Evolutionary conservation across 2,329 filamentous ascomycete genomes (phyloP).

Genomic region (Cryoendolithus antarcticus): DNA sequence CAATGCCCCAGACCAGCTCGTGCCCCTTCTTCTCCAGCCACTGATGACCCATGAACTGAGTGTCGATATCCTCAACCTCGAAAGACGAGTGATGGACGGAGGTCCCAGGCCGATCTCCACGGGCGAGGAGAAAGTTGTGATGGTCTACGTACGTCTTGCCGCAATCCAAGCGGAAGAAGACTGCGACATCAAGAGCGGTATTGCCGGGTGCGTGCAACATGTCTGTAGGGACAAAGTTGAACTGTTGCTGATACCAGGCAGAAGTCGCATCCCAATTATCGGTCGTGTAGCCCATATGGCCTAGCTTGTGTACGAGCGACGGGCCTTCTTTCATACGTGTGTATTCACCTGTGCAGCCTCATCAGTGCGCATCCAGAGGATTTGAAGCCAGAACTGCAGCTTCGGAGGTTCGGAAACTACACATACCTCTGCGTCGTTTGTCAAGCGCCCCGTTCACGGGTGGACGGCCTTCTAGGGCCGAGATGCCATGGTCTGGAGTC

Average conservation of each 20-base stretch:
- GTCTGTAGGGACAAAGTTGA: slow-evolving; percentile 32
- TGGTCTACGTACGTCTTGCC: slow-evolving; percentile 32
- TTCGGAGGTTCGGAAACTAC: too few species aligned
- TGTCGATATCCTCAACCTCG: slow-evolving; percentile 59
- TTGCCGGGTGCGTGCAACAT: slow-evolving; percentile 14
- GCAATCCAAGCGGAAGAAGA: slow-evolving; percentile 34
- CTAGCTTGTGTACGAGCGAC: slow-evolving; percentile 17
- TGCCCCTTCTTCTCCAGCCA: slow-evolving; percentile 52
- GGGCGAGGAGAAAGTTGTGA: slow-evolving; percentile 29
- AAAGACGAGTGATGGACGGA: slow-evolving; percentile 52
- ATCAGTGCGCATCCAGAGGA: not conserved
- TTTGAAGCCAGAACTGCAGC: too few species aligned
- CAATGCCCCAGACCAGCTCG: slow-evolving; percentile 56
- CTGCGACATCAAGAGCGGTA: slow-evolving; percentile 20
- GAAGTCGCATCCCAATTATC: slow-evolving; percentile 22
- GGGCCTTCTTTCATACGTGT: slow-evolving; percentile 6
- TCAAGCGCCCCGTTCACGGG: too few species aligned
- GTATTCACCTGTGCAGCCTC: slow-evolving; percentile 3
- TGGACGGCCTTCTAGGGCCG: too few species aligned
- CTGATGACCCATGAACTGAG: slow-evolving; percentile 55
- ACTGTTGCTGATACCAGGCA: slow-evolving; percentile 28
- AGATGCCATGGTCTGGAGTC: too few species aligned
- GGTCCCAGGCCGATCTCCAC: slow-evolving; percentile 8
- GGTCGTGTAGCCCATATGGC: slow-evolving; percentile 29
- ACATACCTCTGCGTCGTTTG: too few species aligned